Evolutionary conservation across 768 basidiomycete genomes (phyloP).

Genomic region (Boletales sp.): DNA sequence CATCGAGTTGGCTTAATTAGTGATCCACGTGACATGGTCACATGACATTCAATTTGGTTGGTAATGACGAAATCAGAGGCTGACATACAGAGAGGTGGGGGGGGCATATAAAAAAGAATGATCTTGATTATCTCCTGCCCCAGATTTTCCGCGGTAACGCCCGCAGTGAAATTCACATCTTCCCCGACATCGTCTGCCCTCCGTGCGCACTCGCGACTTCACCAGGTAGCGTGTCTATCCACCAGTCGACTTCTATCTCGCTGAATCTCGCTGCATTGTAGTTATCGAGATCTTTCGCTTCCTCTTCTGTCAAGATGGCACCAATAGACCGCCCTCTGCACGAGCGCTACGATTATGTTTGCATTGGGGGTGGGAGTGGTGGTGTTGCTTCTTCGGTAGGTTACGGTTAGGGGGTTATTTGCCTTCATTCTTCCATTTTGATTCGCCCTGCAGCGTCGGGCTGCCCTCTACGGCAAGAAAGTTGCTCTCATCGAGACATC

Average conservation of each 20-base stretch:
- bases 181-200: conserved; percentile 1
- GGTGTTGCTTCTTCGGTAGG: conserved; percentile 85
- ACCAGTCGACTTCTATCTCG: not conserved
- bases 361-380: conserved; percentile 92
- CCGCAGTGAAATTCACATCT: conserved; percentile 12
- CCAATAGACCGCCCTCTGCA: conserved; percentile 62
- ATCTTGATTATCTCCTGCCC: not conserved
- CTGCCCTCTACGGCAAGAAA: conserved; percentile 88
- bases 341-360: conserved; percentile 78
- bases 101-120: conserved; percentile 22
- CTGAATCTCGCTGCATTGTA: conserved; percentile 15
- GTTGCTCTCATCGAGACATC: conserved; percentile 84
- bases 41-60: conserved; percentile 1
- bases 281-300: conserved; percentile 47
- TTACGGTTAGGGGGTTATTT: conserved; percentile 2
- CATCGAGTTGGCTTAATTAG: too few species aligned
- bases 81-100: conserved; percentile 11
- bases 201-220: conserved; percentile 19
- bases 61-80: conserved; percentile 3
- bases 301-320: conserved; percentile 54
- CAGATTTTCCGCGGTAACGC: conserved; percentile 3
- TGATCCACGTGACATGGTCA: conserved; percentile 16
- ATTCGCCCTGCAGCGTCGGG: conserved; percentile 63
- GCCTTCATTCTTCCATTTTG: not conserved
- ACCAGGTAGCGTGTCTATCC: conserved; percentile 19